Conservation (phyloP, 257 asterid genomes). For the Solanum ossicruentum region DNA sequence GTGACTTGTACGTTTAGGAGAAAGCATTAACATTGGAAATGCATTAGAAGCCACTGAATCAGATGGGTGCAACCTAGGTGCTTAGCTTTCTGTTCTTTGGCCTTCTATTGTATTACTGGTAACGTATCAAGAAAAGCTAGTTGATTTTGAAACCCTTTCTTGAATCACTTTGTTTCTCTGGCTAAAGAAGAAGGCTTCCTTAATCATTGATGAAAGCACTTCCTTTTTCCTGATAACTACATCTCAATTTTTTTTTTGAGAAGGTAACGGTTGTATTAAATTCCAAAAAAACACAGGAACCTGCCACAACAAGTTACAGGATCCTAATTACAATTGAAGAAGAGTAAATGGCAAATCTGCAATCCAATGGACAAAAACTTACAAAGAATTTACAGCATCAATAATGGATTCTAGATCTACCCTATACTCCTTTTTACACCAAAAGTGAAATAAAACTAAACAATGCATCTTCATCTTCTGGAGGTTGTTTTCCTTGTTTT, state of each 20-base stretch:
- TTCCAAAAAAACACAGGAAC: too few relatives aligned
- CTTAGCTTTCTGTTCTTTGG: neutral
- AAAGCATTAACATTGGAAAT: neutral
- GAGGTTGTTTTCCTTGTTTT: too few relatives aligned
- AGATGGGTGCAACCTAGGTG: neutral
- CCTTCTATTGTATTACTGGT: neutral
- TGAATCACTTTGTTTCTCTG: neutral
- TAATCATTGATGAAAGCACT: neutral
- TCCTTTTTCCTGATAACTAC: neutral
- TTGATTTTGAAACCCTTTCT: neutral
- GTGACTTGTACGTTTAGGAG: neutral
- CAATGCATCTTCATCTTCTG: too few relatives aligned
- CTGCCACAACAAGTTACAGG: too few relatives aligned
- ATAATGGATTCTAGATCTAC: too few relatives aligned
- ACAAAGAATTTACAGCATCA: too few relatives aligned
- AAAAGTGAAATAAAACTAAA: too few relatives aligned
- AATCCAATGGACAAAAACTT: too few relatives aligned
- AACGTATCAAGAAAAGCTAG: neutral
- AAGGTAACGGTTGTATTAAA: too few relatives aligned
- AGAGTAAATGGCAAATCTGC: too few relatives aligned
- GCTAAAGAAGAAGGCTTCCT: neutral
- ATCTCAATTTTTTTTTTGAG: neutral
- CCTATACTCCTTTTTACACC: too few relatives aligned
- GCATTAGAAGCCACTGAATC: neutral
- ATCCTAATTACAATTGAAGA: too few relatives aligned